Conservation (phyloP, 1,284 basidiomycete species). For the Termitomyces sp. region DNA sequence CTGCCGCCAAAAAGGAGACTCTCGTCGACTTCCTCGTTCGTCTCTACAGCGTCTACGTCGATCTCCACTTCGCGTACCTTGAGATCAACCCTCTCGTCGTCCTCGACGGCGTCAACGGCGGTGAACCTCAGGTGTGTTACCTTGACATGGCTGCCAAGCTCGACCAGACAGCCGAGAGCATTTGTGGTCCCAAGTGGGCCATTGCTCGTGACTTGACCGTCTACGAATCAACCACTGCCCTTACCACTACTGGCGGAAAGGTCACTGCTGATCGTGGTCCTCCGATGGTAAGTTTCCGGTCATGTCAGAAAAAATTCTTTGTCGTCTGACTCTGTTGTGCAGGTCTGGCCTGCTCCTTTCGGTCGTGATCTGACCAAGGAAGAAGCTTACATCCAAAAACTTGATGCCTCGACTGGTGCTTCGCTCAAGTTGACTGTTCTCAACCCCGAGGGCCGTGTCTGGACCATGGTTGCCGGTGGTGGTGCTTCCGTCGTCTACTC, state of each 20-base stretch:
- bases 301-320: slow-evolving; percentile 2
- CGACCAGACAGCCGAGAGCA: slow-evolving; percentile 96
- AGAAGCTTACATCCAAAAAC: slow-evolving; percentile 98
- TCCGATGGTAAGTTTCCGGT: slow-evolving; percentile 69
- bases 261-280: slow-evolving; percentile 91
- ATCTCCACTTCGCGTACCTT: slow-evolving; percentile 97
- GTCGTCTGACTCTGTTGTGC: slow-evolving; percentile 13
- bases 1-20: slow-evolving; percentile 76
- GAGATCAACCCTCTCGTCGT: slow-evolving; percentile 99
- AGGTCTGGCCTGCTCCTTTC: slow-evolving; percentile 94
- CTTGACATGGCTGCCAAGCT: slow-evolving; percentile 99
- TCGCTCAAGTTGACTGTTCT: slow-evolving; percentile 97
- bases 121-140: slow-evolving; percentile 84
- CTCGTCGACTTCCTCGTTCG: slow-evolving; percentile 93
- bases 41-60: slow-evolving; percentile 96
- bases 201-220: slow-evolving; percentile 88
- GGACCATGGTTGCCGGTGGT: slow-evolving; percentile 99
- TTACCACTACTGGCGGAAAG: slow-evolving; percentile 40
- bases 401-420: slow-evolving; percentile 95
- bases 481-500: slow-evolving; percentile 84
- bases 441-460: slow-evolving; percentile 92
- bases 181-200: slow-evolving; percentile 98
- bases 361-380: slow-evolving; percentile 98
- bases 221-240: slow-evolving; percentile 45
- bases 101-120: slow-evolving; percentile 74